Conservation (phyloP, 768 basidiomycete genomes). For the Flagelloscypha sp. region DNA sequence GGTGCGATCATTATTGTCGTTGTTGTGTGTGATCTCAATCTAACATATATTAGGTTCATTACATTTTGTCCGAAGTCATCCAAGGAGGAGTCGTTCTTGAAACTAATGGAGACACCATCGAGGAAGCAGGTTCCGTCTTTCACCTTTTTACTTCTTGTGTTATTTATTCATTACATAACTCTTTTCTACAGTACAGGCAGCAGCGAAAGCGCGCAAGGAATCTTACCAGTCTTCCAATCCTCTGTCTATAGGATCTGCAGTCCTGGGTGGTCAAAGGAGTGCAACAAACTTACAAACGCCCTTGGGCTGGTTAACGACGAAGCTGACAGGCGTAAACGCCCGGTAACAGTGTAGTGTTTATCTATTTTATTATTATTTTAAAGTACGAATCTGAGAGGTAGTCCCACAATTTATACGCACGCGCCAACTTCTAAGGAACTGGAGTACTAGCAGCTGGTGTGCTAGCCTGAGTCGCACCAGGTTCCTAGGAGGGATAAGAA, state of each 20-base stretch:
- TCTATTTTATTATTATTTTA: no score
- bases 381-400: no score
- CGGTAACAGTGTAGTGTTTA: no score
- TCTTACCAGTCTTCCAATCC: slow-evolving; percentile 80
- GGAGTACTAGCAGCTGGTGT: no score
- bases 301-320: slow-evolving; percentile 72
- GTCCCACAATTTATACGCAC: no score
- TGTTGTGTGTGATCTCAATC: not conserved
- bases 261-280: slow-evolving; percentile 51
- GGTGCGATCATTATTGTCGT: slow-evolving; percentile 33
- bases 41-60: slow-evolving; percentile 60
- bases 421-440: no score
- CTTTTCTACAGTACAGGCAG: slow-evolving; percentile 48
- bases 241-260: slow-evolving; percentile 56
- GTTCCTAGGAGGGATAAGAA: slow-evolving; percentile 22
- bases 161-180: slow-evolving; percentile 6
- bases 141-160: slow-evolving; percentile 4
- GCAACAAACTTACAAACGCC: slow-evolving; percentile 59
- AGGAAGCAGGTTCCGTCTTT: slow-evolving; percentile 46
- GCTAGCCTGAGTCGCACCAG: no score
- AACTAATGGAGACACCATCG: slow-evolving; percentile 86
- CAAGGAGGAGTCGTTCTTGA: slow-evolving; percentile 96
- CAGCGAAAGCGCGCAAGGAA: slow-evolving; percentile 65
- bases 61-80: slow-evolving; percentile 91
- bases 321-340: slow-evolving; percentile 57